These are phyloP conservation scores for Trypanosoma melophagium DNA, from an alignment of 208 protist genomes.

Conservation along the genomic window DNA sequence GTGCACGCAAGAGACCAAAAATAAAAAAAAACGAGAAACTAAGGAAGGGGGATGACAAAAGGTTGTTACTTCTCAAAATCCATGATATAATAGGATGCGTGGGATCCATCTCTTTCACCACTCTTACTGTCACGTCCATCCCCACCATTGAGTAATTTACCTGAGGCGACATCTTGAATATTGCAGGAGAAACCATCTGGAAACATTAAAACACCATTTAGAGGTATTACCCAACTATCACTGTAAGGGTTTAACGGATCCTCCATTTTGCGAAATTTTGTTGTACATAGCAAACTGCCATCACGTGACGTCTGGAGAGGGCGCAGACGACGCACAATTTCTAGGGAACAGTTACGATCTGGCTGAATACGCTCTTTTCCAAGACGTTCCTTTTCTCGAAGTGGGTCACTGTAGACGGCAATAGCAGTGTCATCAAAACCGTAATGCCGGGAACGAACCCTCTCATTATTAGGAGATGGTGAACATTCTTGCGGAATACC, in stretches of 20 bases:
- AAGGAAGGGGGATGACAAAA: neutral
- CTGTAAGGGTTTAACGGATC: conserved; percentile 26
- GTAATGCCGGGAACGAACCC: neutral
- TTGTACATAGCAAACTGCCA: neutral
- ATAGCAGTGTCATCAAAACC: conserved; percentile 14
- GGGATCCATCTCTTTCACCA: neutral
- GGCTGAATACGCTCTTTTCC: conserved; percentile 16
- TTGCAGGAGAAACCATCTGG: conserved; percentile 24
- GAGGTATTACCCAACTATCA: conserved; percentile 17
- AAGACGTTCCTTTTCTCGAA: conserved; percentile 11
- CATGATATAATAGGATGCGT: neutral
- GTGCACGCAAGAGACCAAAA: conserved; percentile 1
- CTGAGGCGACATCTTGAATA: conserved; percentile 3
- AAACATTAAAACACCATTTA: conserved; percentile 23
- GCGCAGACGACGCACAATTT: conserved; percentile 31
- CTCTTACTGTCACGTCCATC: neutral
- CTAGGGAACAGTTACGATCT: conserved; percentile 14
- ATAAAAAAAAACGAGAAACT: conserved; percentile 11
- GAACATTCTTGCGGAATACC: neutral
- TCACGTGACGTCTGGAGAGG: conserved; percentile 17
- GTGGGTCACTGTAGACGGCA: conserved; percentile 6
- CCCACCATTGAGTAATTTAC: neutral
- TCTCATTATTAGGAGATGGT: neutral
- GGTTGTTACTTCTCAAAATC: neutral
- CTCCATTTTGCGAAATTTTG: conserved; percentile 3